A percentile compares a stretch with the other conserved stretches of the same genome.
Conservation (phyloP, 352 stramenopile species). For the Phytophthora boehmeriae region DNA sequence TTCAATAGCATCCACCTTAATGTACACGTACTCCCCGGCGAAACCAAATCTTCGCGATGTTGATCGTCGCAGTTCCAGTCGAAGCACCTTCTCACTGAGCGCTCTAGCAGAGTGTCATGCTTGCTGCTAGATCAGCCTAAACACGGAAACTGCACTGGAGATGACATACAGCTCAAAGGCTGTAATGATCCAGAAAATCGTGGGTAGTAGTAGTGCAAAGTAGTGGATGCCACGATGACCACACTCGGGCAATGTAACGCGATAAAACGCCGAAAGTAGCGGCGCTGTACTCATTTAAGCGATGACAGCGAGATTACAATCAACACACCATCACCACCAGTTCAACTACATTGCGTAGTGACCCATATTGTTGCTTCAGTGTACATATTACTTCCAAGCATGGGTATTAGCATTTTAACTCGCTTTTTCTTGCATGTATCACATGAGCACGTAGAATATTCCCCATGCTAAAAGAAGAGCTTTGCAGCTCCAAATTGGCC, state of each 20-base stretch:
- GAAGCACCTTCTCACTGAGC: constrained; percentile 54
- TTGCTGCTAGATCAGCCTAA: constrained; percentile 45
- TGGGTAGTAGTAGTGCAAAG: constrained; percentile 72
- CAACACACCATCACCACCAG: constrained; percentile 52
- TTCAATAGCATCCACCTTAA: constrained; percentile 62
- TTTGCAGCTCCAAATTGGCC: constrained; percentile 56
- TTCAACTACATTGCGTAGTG: constrained; percentile 69
- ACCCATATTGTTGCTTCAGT: constrained; percentile 53
- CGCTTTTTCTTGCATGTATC: constrained; percentile 57
- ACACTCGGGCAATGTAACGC: constrained; percentile 59
- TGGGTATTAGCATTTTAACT: constrained; percentile 54
- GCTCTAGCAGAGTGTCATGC: constrained; percentile 43
- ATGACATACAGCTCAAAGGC: constrained; percentile 61
- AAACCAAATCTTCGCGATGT: constrained; percentile 34
- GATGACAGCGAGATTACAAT: constrained; percentile 49
- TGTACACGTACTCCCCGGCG: constrained; percentile 74
- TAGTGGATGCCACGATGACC: constrained; percentile 50
- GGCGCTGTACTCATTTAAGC: constrained; percentile 54
- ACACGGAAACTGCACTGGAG: constrained; percentile 59
- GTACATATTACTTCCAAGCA: constrained; percentile 48
- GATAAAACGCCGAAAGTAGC: constrained; percentile 61
- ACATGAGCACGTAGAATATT: constrained; percentile 55
- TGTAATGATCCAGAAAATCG: constrained; percentile 62
- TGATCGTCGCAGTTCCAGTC: constrained; percentile 60
- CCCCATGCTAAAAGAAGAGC: constrained; percentile 58